These are phyloP conservation scores for Nakaseomyces bracarensis DNA, from an alignment of 1,139 yeast species.

Conservation along the genomic window DNA sequence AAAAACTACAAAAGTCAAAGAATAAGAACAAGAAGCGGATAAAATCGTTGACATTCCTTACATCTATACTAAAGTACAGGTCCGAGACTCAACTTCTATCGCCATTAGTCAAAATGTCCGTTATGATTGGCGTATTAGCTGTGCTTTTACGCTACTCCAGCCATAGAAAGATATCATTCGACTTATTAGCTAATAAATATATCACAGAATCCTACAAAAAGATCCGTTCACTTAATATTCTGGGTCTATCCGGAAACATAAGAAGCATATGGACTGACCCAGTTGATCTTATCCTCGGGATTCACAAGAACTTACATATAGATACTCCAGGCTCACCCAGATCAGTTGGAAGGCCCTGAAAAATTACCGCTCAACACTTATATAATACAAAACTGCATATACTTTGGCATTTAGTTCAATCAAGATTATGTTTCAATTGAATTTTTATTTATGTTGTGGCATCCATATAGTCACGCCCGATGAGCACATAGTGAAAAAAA, in stretches of 20 bases:
- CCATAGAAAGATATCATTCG: background rate
- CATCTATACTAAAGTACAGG: background rate
- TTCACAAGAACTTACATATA: background rate
- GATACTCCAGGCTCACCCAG: background rate
- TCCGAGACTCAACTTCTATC: background rate
- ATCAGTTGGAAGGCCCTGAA: background rate
- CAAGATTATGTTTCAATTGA: too few species aligned
- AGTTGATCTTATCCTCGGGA: background rate
- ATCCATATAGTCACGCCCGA: too few species aligned
- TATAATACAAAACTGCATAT: too few species aligned
- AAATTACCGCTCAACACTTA: too few species aligned
- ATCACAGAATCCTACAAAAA: background rate
- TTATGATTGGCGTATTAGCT: background rate
- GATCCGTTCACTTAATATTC: background rate
- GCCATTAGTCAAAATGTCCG: background rate
- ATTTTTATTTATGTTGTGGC: too few species aligned
- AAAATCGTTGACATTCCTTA: background rate
- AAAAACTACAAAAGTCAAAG: background rate
- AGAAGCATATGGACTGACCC: constrained; percentile 1
- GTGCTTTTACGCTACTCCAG: background rate
- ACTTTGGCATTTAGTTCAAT: too few species aligned
- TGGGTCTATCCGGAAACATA: background rate
- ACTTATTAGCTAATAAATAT: background rate
- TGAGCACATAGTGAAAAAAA: too few species aligned
- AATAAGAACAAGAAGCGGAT: background rate